Evolutionary conservation across 108 stramenopile genomes (phyloP).

Genomic region (Cyclotella choctawhatcheeana): DNA sequence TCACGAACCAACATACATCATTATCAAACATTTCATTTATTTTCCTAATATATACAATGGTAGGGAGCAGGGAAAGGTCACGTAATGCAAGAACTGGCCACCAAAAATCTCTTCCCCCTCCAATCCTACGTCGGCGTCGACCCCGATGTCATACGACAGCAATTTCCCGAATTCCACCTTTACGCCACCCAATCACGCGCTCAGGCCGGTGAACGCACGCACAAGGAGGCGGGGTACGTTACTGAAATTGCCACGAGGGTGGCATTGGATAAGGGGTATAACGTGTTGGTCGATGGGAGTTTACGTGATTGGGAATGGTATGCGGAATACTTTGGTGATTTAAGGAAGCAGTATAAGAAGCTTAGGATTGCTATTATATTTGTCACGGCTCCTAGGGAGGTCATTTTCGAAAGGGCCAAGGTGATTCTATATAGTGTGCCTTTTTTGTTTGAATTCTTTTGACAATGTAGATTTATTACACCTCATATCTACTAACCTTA

Average conservation of each 20-base stretch:
- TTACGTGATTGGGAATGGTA: constrained; percentile 85
- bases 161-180: constrained; percentile 79
- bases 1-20: no score
- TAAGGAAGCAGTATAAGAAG: constrained; percentile 52
- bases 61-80: constrained; percentile 82
- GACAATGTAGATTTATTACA: no score
- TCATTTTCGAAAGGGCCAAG: constrained; percentile 75
- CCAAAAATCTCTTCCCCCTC: constrained; percentile 78
- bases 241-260: constrained; percentile 69
- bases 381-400: constrained; percentile 65
- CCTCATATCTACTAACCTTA: no score
- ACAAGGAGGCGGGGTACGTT: constrained; percentile 84
- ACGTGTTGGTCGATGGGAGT: constrained; percentile 87
- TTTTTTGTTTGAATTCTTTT: no score
- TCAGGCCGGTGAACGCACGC: constrained; percentile 74
- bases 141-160: constrained; percentile 80
- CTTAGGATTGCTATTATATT: constrained; percentile 73
- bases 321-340: constrained; percentile 57
- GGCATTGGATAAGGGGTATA: constrained; percentile 62
- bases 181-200: constrained; percentile 70
- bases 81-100: constrained; percentile 69
- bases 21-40: no score
- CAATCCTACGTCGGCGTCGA: constrained; percentile 85
- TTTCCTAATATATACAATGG: not conserved
- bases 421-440: constrained; percentile 47